These are phyloP conservation scores for Solanum hybrid DNA, from an alignment of 305 asterid genomes.

Conservation along the genomic window DNA sequence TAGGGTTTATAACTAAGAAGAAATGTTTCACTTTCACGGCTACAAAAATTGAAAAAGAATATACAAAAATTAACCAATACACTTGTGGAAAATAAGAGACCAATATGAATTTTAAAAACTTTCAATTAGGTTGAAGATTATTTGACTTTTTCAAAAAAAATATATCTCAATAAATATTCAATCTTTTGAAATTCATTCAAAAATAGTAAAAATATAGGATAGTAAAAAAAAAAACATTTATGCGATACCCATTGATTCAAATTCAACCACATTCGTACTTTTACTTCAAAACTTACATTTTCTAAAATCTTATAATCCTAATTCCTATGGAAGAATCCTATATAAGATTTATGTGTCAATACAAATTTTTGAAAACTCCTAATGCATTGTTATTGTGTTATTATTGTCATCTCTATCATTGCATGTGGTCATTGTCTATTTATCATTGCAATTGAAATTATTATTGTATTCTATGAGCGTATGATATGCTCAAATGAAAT, in stretches of 20 bases:
- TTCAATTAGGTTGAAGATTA: not conserved
- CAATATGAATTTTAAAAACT: not conserved
- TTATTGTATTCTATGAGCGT: not conserved
- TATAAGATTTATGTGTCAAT: not conserved
- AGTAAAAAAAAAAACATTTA: too few relatives aligned
- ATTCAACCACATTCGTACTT: not conserved
- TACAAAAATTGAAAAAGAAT: not conserved
- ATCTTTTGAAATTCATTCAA: not conserved
- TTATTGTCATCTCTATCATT: not conserved
- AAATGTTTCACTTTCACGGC: not conserved
- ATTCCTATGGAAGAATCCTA: not conserved
- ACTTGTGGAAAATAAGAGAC: not conserved
- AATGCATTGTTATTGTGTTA: not conserved
- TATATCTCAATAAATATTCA: not conserved
- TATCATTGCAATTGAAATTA: not conserved
- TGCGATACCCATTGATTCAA: not conserved
- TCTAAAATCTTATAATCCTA: not conserved
- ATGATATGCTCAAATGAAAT: not conserved
- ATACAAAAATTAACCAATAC: not conserved
- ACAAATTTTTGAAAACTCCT: not conserved
- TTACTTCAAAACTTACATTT: not conserved
- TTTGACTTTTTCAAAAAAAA: not conserved
- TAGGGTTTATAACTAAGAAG: not conserved
- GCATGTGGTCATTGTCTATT: not conserved
- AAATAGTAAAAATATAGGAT: not conserved